Evolutionary conservation across 2,329 filamentous ascomycete genomes (phyloP).

Genomic region (Aureobasidium sp.): DNA sequence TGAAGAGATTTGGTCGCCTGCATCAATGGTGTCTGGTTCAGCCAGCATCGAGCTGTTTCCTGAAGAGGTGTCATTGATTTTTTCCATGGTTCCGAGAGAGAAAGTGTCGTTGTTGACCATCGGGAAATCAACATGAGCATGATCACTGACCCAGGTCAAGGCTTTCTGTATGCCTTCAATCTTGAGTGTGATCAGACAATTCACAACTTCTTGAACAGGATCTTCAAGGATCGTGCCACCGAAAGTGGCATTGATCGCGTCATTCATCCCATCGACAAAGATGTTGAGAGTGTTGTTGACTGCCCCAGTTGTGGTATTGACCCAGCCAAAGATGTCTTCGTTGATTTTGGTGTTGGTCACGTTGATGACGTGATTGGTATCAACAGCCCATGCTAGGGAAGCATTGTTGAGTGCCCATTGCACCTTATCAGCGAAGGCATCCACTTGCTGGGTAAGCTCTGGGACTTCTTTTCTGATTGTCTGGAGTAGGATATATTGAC

Average conservation of each 20-base stretch:
- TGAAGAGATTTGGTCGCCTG: slow-evolving; percentile 72
- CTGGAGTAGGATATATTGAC: slow-evolving; percentile 70
- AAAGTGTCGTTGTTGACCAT: slow-evolving; percentile 72
- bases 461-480: slow-evolving; percentile 68
- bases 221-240: slow-evolving; percentile 71
- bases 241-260: slow-evolving; percentile 67
- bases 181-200: slow-evolving; percentile 84
- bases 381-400: slow-evolving; percentile 66
- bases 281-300: slow-evolving; percentile 78
- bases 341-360: slow-evolving; percentile 66
- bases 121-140: slow-evolving; percentile 77
- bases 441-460: slow-evolving; percentile 63
- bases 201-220: slow-evolving; percentile 69
- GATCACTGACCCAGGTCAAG: slow-evolving; percentile 85
- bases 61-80: slow-evolving; percentile 35
- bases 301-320: slow-evolving; percentile 70
- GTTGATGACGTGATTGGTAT: slow-evolving; percentile 64
- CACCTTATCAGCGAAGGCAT: slow-evolving; percentile 67
- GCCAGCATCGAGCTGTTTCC: slow-evolving; percentile 66
- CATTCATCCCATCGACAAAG: slow-evolving; percentile 70
- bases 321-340: slow-evolving; percentile 75
- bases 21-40: slow-evolving; percentile 57
- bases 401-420: slow-evolving; percentile 63
- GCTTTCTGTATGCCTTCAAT: slow-evolving; percentile 75
- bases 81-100: slow-evolving; percentile 62